These are phyloP conservation scores for Mycogone perniciosa DNA, from an alignment of 2,329 filamentous ascomycete genomes.

Conservation along the genomic window DNA sequence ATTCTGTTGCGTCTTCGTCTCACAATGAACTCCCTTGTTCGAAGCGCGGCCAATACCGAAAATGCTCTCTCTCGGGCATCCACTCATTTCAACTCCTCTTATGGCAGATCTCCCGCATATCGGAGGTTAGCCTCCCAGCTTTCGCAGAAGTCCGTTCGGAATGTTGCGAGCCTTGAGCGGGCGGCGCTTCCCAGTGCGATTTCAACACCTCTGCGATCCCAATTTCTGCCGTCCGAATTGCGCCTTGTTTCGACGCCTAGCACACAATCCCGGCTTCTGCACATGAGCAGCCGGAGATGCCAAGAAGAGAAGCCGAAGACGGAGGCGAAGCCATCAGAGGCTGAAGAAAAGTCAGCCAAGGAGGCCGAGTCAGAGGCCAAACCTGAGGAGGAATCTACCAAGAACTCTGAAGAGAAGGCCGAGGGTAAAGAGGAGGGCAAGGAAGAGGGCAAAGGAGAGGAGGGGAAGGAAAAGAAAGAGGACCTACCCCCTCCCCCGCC, in stretches of 20 bases:
- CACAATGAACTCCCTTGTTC: constrained; percentile 43
- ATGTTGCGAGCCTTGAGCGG: constrained; percentile 23
- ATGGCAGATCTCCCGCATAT: constrained; percentile 42
- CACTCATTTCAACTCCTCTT: constrained; percentile 28
- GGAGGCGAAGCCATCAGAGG: constrained; percentile 12
- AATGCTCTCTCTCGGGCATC: constrained; percentile 37
- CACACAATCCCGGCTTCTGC: constrained; percentile 27
- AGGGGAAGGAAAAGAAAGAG: constrained; percentile 54
- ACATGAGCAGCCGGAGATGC: constrained; percentile 24
- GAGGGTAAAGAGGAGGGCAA: constrained; percentile 38
- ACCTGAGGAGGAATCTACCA: constrained; percentile 21
- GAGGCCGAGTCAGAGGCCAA: constrained; percentile 14
- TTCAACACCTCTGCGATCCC: constrained; percentile 38
- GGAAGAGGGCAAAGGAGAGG: constrained; percentile 37
- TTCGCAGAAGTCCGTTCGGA: constrained; percentile 22
- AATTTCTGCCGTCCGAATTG: constrained; percentile 34
- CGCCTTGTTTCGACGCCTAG: constrained; percentile 26
- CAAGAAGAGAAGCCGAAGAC: constrained; percentile 27
- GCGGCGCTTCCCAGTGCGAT: constrained; percentile 22
- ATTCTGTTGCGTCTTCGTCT: constrained; percentile 16
- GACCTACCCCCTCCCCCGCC: constrained; percentile 81
- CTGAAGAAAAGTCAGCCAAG: background rate
- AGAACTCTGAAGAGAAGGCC: constrained; percentile 37
- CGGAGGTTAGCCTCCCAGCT: constrained; percentile 39
- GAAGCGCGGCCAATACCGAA: constrained; percentile 37